A percentile compares a stretch with the other conserved stretches of the same genome.
Evolutionary conservation across 495 filamentous ascomycete genomes (phyloP).

Genomic region (Tuber aestivum): DNA sequence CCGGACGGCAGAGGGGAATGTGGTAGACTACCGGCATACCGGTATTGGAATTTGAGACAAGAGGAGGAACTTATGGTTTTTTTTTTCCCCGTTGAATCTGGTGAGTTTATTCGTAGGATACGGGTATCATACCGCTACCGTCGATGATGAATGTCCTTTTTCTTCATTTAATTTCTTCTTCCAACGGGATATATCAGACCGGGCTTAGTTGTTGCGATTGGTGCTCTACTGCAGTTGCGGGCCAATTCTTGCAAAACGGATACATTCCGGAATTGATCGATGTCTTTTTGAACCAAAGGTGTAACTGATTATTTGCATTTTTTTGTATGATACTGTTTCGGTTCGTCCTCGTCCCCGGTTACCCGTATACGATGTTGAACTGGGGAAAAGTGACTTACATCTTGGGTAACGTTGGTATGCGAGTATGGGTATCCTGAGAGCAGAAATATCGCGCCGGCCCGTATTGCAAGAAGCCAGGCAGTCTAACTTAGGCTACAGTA

Average conservation of each 20-base stretch:
- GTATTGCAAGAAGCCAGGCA: neutral
- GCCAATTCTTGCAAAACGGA: neutral
- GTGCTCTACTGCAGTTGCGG: neutral
- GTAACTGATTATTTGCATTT: neutral
- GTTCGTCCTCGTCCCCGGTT: neutral
- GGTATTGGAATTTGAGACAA: slow-evolving; percentile 1
- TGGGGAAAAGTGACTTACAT: neutral
- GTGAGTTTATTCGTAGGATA: neutral
- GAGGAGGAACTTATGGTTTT: neutral
- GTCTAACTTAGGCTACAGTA: too few relatives aligned
- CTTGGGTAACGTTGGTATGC: neutral
- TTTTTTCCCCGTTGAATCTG: neutral
- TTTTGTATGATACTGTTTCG: neutral
- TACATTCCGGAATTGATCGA: neutral
- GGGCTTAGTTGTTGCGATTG: neutral
- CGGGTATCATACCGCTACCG: neutral
- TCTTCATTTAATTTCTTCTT: neutral
- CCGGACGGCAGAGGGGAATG: neutral
- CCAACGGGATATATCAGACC: neutral
- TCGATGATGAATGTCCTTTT: neutral
- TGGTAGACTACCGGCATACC: neutral
- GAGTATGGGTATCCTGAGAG: neutral
- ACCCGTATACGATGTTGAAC: neutral
- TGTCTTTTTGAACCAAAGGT: neutral
- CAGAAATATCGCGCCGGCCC: neutral